These are phyloP conservation scores for Eragrostis curvula DNA, from an alignment of 176 grass and related monocot genomes.

Conservation along the genomic window DNA sequence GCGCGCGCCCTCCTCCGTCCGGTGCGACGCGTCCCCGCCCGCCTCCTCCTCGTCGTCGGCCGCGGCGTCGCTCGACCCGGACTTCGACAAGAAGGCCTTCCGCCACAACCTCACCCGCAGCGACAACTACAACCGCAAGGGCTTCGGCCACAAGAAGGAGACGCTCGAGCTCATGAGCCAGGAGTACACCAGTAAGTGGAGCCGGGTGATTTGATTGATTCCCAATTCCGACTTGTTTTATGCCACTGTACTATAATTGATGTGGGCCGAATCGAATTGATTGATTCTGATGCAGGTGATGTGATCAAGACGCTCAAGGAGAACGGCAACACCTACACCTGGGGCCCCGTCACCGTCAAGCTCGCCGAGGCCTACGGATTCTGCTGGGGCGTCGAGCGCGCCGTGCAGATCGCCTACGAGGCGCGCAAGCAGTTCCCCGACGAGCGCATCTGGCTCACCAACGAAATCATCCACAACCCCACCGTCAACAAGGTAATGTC, in stretches of 20 bases:
- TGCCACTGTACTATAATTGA: background rate
- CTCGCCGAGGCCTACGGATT: constrained; percentile 96
- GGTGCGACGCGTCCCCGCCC: constrained; percentile 57
- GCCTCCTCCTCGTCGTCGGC: constrained; percentile 29
- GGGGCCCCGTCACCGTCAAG: constrained; percentile 50
- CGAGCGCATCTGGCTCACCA: constrained; percentile 93
- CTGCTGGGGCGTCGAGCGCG: constrained; percentile 99
- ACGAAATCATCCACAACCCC: constrained; percentile 99
- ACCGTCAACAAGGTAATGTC: constrained; percentile 88
- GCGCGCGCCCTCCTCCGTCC: constrained; percentile 46
- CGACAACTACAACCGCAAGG: constrained; percentile 95
- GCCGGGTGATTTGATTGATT: background rate
- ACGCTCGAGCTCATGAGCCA: constrained; percentile 91
- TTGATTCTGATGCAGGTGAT: constrained; percentile 51
- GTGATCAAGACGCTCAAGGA: constrained; percentile 91
- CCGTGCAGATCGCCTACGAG: constrained; percentile 98
- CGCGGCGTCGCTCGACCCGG: constrained; percentile 54
- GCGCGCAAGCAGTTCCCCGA: constrained; percentile 99
- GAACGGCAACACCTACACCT: constrained; percentile 75
- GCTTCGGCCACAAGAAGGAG: constrained; percentile 97
- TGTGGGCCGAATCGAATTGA: too few relatives aligned
- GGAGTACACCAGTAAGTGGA: constrained; percentile 89
- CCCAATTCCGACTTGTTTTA: background rate
- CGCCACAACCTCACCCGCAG: constrained; percentile 95
- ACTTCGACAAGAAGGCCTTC: constrained; percentile 98